Conservation (phyloP, 2,329 filamentous ascomycete species). For the Furcasterigmium sp. region DNA sequence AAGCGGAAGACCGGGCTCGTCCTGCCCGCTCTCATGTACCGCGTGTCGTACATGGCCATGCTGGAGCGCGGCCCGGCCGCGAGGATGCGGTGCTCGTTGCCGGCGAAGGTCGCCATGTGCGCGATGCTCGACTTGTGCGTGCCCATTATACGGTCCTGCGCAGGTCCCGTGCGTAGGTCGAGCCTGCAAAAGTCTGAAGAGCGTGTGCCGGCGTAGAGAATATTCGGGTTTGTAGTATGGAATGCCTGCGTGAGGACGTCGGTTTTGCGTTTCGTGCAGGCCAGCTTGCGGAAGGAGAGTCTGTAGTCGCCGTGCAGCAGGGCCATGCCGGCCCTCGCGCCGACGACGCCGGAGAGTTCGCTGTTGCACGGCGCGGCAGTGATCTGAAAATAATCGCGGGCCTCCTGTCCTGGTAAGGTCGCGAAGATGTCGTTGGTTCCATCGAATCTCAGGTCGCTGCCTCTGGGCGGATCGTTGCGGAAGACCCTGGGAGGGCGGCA, state of each 20-base stretch:
- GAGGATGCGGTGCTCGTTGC: conserved; percentile 38
- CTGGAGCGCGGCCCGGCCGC: conserved; percentile 43
- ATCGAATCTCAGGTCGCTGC: no score
- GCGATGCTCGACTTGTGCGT: conserved; percentile 36
- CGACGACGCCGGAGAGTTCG: no score
- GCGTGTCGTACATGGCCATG: conserved; percentile 53
- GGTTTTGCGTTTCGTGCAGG: neutral
- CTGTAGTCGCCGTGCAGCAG: no score
- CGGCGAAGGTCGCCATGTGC: conserved; percentile 42
- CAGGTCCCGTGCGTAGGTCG: conserved; percentile 37
- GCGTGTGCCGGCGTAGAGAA: conserved; percentile 48
- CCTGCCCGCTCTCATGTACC: conserved; percentile 24
- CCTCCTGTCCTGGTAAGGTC: no score
- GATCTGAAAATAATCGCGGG: no score
- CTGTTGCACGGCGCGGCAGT: no score
- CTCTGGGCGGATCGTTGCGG: no score
- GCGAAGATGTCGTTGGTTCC: no score
- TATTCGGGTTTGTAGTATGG: conserved; percentile 31
- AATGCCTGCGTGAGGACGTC: conserved; percentile 48
- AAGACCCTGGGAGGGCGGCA: no score
- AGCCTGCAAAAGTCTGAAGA: conserved; percentile 37
- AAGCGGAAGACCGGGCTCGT: conserved; percentile 41
- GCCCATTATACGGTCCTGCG: conserved; percentile 24
- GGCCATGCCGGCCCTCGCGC: no score
- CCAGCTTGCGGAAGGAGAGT: no score